phyloP scores from a whole-genome alignment of 1,284 basidiomycete species.

The Vanrija humicola region DNA sequence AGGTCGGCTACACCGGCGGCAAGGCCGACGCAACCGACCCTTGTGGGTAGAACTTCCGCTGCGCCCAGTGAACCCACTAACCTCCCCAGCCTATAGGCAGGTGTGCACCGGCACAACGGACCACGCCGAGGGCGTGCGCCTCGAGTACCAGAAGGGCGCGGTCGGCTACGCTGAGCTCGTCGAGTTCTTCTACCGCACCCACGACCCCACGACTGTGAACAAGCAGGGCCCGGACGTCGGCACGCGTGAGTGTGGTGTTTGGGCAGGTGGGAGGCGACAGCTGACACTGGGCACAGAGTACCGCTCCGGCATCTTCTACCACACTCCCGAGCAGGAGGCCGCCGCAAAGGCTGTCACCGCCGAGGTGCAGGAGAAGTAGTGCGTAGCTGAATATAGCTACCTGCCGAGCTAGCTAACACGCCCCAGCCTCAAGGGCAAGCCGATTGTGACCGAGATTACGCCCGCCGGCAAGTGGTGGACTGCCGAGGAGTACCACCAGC shows the following conservation, averaged over 20 bases:
- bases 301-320: conserved; percentile 85
- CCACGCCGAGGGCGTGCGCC: conserved; percentile 83
- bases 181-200: conserved; percentile 91
- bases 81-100: conserved; percentile 56
- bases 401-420: neutral
- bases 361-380: conserved; percentile 79
- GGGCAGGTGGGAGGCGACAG: neutral
- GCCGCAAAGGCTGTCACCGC: conserved; percentile 75
- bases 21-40: conserved; percentile 50
- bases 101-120: conserved; percentile 79
- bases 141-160: conserved; percentile 76
- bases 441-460: conserved; percentile 72
- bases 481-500: conserved; percentile 79
- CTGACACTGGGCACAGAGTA: conserved; percentile 60
- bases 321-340: conserved; percentile 68
- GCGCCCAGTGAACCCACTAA: conserved; percentile 2
- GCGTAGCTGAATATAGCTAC: conserved; percentile 15
- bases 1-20: conserved; percentile 80
- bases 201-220: conserved; percentile 84
- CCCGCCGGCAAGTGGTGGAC: conserved; percentile 69
- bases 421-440: conserved; percentile 65
- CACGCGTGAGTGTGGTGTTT: conserved; percentile 58
- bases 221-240: conserved; percentile 72
- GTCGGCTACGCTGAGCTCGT: conserved; percentile 80
- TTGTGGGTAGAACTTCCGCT: conserved; percentile 4